phyloP scores from a whole-genome alignment of 208 protist species.

The Chromosphaera perkinsii region DNA sequence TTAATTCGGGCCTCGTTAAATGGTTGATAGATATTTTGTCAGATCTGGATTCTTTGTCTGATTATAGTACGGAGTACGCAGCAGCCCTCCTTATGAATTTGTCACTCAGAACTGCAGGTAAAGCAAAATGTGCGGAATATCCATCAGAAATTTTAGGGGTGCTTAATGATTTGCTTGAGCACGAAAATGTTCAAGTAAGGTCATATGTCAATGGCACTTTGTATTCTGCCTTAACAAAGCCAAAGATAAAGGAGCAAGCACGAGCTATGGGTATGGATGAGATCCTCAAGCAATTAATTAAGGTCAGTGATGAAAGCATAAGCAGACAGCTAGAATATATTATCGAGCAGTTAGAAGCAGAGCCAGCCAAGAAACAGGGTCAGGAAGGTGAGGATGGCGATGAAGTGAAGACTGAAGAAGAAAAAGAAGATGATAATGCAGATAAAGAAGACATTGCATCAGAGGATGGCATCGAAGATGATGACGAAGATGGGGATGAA shows the following conservation, averaged over 20 bases:
- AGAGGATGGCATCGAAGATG: background rate
- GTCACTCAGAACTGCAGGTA: conserved; percentile 28
- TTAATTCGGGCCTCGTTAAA: conserved; percentile 14
- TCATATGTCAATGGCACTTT: conserved; percentile 44
- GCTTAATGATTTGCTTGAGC: conserved; percentile 36
- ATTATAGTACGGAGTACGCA: conserved; percentile 43
- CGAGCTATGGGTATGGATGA: conserved; percentile 14
- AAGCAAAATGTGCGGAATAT: background rate
- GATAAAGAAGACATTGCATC: background rate
- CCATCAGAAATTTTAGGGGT: background rate
- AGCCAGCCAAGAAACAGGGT: no score
- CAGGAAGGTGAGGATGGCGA: no score
- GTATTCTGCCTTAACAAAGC: conserved; percentile 20
- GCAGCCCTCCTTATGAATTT: conserved; percentile 47
- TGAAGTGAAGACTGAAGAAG: no score
- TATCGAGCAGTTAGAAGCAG: conserved; percentile 9
- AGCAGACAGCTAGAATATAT: conserved; percentile 32
- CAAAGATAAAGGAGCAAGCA: conserved; percentile 12
- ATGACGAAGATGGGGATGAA: background rate
- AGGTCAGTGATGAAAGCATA: conserved; percentile 15
- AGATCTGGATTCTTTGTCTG: conserved; percentile 24
- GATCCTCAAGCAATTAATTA: conserved; percentile 20
- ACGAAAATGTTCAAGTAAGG: conserved; percentile 28
- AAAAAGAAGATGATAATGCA: background rate
- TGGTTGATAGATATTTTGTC: conserved; percentile 29